Percentiles rank a stretch among this genome's conserved stretches.
These are phyloP conservation scores for Sugiyamaella lignohabitans DNA, from an alignment of 805 yeast species.

Conservation along the genomic window DNA sequence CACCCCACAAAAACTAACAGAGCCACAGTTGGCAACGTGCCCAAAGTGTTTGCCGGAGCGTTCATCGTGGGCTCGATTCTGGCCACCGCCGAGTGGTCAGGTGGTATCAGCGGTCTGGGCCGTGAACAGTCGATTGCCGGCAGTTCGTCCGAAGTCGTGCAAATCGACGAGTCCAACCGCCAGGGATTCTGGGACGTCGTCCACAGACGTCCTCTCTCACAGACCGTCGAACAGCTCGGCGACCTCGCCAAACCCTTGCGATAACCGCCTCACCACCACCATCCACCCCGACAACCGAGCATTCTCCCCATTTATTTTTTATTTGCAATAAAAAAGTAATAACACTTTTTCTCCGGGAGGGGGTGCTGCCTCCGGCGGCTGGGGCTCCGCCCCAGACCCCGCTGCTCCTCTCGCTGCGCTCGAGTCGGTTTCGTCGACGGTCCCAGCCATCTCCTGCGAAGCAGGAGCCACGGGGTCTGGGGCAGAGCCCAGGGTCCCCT, in stretches of 20 bases:
- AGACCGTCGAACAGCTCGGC: conserved; percentile 71
- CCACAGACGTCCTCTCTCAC: conserved; percentile 74
- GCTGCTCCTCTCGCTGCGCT: background rate
- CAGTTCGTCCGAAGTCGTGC: conserved; percentile 33
- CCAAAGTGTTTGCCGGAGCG: conserved; percentile 43
- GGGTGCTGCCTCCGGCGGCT: background rate
- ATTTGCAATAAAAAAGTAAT: background rate
- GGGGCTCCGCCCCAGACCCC: background rate
- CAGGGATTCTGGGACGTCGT: conserved; percentile 76
- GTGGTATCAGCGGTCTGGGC: conserved; percentile 25
- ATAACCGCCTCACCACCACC: conserved; percentile 8
- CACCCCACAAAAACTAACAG: too few relatives aligned
- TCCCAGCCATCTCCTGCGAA: too few relatives aligned
- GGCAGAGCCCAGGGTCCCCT: too few relatives aligned
- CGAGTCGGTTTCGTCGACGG: too few relatives aligned
- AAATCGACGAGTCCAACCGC: conserved; percentile 31
- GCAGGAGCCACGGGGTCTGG: too few relatives aligned
- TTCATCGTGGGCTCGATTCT: conserved; percentile 39
- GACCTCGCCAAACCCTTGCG: conserved; percentile 25
- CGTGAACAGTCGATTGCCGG: conserved; percentile 23
- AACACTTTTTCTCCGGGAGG: background rate
- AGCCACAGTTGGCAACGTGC: conserved; percentile 21
- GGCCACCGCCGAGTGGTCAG: conserved; percentile 36
- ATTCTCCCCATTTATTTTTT: too few relatives aligned
- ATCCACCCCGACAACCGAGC: too few relatives aligned